Evolutionary conservation across 2,329 filamentous ascomycete species (phyloP).

Genomic region (Daldinia sp.): DNA sequence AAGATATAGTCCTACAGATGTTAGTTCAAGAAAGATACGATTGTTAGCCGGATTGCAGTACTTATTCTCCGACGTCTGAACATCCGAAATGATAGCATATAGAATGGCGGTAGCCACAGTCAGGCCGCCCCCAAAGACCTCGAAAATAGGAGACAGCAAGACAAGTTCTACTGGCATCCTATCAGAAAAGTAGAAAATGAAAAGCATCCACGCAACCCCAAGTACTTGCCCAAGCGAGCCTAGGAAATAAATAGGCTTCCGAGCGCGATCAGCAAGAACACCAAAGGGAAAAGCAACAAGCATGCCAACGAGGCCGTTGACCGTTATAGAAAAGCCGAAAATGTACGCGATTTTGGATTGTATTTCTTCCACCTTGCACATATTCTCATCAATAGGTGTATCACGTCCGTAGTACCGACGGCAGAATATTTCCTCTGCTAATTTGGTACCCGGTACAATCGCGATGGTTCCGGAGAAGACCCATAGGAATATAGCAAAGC

Average conservation of each 20-base stretch:
- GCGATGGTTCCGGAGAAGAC: conserved; percentile 11
- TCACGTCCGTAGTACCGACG: conserved; percentile 8
- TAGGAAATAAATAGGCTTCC: conserved; percentile 27
- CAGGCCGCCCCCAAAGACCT: conserved; percentile 14
- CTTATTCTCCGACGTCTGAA: conserved; percentile 18
- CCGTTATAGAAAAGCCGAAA: conserved; percentile 16
- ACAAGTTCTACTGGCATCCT: conserved; percentile 11
- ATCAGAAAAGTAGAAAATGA: conserved; percentile 7
- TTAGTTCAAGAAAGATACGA: background rate
- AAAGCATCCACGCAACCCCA: conserved; percentile 8
- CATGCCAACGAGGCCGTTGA: conserved; percentile 23
- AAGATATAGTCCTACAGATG: conserved; percentile 17
- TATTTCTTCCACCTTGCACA: conserved; percentile 28
- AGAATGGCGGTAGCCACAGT: conserved; percentile 12
- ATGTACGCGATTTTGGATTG: conserved; percentile 23
- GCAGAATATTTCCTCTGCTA: conserved; percentile 23
- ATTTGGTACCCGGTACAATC: conserved; percentile 13
- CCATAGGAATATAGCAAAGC: conserved; percentile 20
- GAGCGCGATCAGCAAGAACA: conserved; percentile 29
- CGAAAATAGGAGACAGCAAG: conserved; percentile 13
- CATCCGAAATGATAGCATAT: conserved; percentile 20
- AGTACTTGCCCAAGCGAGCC: conserved; percentile 7
- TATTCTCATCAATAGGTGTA: conserved; percentile 15
- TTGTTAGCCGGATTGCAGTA: background rate
- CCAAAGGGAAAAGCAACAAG: conserved; percentile 31